phyloP scores from a whole-genome alignment of 2,329 filamentous ascomycete genomes.

The Tolypocladium ovalisporum region DNA sequence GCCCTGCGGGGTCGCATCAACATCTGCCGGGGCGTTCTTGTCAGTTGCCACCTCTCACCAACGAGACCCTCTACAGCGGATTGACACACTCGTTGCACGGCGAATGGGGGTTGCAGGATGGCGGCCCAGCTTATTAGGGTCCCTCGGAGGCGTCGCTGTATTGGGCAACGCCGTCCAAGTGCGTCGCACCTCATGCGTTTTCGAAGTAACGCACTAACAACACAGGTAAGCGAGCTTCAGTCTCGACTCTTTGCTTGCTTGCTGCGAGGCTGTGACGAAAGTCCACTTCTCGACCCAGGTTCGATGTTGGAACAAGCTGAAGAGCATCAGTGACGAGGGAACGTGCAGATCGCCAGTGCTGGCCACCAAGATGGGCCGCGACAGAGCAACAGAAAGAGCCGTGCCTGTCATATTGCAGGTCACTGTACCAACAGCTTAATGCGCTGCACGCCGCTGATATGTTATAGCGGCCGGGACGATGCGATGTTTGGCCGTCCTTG shows the following conservation, averaged over 20 bases:
- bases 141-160: neutral
- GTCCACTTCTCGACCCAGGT: neutral
- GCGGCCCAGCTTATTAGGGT: neutral
- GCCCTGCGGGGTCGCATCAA: neutral
- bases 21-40: neutral
- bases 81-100: neutral
- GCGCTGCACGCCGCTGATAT: neutral
- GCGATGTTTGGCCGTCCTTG: neutral
- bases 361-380: neutral
- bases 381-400: neutral
- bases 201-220: neutral
- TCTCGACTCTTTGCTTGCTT: neutral
- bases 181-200: neutral
- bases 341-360: neutral
- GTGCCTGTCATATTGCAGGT: neutral
- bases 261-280: neutral
- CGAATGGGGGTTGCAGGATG: neutral
- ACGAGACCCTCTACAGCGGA: neutral
- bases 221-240: neutral
- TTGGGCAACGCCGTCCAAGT: neutral
- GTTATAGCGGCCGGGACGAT: neutral
- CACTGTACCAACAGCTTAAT: neutral
- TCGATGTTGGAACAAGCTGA: neutral
- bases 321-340: neutral
- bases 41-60: neutral